A percentile compares a stretch with the other conserved stretches of the same genome.
Evolutionary conservation across 306 rosid species (phyloP).

Genomic region (Dalbergia cultrata): DNA sequence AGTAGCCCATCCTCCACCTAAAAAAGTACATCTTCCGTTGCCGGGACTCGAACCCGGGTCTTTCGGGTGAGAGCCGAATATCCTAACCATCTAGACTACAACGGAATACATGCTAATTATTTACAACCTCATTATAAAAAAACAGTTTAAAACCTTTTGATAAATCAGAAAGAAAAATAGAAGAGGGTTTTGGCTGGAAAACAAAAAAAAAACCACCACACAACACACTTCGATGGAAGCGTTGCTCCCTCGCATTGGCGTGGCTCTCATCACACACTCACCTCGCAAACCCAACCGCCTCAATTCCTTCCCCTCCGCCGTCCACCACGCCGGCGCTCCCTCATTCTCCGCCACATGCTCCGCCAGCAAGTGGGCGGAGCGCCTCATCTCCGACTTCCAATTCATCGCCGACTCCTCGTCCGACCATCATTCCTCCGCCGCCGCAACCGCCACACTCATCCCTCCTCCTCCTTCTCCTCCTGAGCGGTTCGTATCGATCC

Average conservation of each 20-base stretch:
- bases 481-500: constrained; percentile 74
- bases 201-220: background rate
- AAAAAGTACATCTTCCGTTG: constrained; percentile 16
- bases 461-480: constrained; percentile 60
- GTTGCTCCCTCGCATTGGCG: constrained; percentile 57
- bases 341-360: constrained; percentile 51
- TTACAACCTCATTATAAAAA: no score
- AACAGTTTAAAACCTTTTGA: no score
- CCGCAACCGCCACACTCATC: constrained; percentile 56
- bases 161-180: no score
- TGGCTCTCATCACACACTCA: constrained; percentile 52
- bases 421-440: constrained; percentile 41
- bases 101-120: no score
- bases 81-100: constrained; percentile 46
- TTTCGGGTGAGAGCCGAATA: constrained; percentile 60
- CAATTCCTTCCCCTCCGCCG: constrained; percentile 21
- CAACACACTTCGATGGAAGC: constrained; percentile 54
- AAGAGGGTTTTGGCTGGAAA: background rate
- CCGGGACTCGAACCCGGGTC: constrained; percentile 53
- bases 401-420: constrained; percentile 78
- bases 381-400: constrained; percentile 89
- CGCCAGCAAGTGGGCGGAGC: constrained; percentile 97
- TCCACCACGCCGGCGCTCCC: constrained; percentile 19
- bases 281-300: constrained; percentile 44
- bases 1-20: no score